Base-by-base conservation (phyloP, 1,284 basidiomycete genomes). In the Apiotrichum brassicae region DNA sequence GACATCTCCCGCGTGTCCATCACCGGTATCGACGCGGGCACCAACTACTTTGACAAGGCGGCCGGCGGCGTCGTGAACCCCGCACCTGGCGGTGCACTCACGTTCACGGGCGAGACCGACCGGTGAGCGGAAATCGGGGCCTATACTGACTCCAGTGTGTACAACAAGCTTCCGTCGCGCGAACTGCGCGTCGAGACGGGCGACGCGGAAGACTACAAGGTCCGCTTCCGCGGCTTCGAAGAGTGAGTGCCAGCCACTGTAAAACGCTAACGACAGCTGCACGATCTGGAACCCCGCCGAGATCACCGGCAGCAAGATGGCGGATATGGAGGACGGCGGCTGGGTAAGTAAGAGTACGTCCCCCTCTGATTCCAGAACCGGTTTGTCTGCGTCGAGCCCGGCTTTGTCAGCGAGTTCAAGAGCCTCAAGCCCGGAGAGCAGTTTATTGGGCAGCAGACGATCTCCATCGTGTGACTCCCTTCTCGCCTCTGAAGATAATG, bases 351-450 rank as follows among this genome's bases (percentile, higher is more conserved):
- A 18, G 25, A 33, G 18, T 6, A 35, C 43, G 51, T 42, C 62
- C 37, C 16, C 19, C 13, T 16, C 2, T 6, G 6, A 6, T 5
- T 41, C 9, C 49, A 90, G 87, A 81, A 87, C 58, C 78, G 73
- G 49, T 92, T 82, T 63, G 78, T 91, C 32, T 92, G 89, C 59
- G 81, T 91, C 44, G 89, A 94, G 72, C 90, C 90, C 9, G 90
- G 90, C 20, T 79, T 79, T 68, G 89, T 89, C 3, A 58, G 59
- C 28, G 68, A 70, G 34, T 72, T 68, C 61, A 70, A 71, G 57
- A 54, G 57, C 0, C 60, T 90, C 20, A 76, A 76, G 35, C 76
- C 83, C 2, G 83, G 83, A 18, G 74, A 81, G 64, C 80, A 78
- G 36, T 91, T 87, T 84, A 72, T 81, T 30, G 87, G 86, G 2